These are phyloP conservation scores for Aspergillus quadrilineatus DNA, from an alignment of 2,329 filamentous ascomycete genomes.

Conservation along the genomic window DNA sequence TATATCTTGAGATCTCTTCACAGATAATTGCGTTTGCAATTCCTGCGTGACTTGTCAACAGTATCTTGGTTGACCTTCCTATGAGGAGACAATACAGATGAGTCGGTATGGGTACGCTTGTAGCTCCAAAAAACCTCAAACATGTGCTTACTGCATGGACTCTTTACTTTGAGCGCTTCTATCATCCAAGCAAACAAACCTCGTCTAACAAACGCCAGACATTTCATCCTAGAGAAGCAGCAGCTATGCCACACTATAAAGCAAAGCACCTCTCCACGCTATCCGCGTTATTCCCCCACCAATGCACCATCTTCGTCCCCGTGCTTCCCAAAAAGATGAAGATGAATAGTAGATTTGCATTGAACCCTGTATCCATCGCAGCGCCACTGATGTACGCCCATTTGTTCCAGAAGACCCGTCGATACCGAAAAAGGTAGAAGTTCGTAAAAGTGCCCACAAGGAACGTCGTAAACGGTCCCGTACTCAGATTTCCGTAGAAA, in stretches of 20 bases:
- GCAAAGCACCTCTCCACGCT: slow-evolving; percentile 62
- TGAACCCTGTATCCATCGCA: slow-evolving; percentile 63
- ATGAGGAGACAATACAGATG: no score
- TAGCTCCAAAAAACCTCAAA: no score
- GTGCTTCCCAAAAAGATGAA: slow-evolving; percentile 61
- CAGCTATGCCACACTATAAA: slow-evolving; percentile 26
- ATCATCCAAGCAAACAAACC: no score
- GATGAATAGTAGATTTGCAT: slow-evolving; percentile 61
- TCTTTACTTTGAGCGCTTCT: no score
- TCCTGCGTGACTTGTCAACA: no score
- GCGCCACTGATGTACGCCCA: slow-evolving; percentile 64
- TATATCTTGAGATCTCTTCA: no score
- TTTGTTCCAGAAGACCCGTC: slow-evolving; percentile 58
- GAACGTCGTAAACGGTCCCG: slow-evolving; percentile 57
- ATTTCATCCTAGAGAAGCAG: no score
- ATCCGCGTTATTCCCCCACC: slow-evolving; percentile 61
- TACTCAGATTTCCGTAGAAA: slow-evolving; percentile 63
- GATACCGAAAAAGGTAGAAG: slow-evolving; percentile 57
- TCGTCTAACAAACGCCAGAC: no score
- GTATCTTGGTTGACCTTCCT: no score
- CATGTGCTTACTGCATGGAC: no score
- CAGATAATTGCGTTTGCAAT: no score
- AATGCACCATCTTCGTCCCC: slow-evolving; percentile 59
- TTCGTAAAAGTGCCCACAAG: slow-evolving; percentile 62
- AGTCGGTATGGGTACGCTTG: no score